Percentiles rank a stretch among this genome's conserved stretches.
phyloP scores from a whole-genome alignment of 192 early-diverging fungal genomes.

The Backusella psychrophila region DNA sequence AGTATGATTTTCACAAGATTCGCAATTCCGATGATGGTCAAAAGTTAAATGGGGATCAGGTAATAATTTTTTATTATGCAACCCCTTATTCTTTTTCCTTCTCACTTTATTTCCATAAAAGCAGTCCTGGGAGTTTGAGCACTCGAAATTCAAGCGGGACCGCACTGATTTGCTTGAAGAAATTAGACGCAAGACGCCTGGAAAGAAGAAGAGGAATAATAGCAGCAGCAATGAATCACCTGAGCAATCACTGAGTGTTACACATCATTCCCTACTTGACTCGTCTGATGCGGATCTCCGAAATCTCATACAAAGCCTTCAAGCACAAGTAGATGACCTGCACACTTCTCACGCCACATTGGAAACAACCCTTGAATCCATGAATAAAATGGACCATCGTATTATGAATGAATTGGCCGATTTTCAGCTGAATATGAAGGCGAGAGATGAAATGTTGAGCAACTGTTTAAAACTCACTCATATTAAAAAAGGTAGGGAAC shows the following conservation, averaged over 20 bases:
- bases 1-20: slow-evolving; percentile 79
- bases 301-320: neutral
- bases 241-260: neutral
- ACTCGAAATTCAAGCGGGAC: slow-evolving; percentile 14
- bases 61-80: slow-evolving; percentile 1
- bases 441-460: neutral
- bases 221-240: neutral
- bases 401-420: neutral
- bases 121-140: slow-evolving; percentile 17
- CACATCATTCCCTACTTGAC: neutral
- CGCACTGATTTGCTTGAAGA: slow-evolving; percentile 15
- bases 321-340: neutral
- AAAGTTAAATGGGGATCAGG: slow-evolving; percentile 54
- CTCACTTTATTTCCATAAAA: neutral
- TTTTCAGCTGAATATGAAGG: neutral
- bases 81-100: neutral
- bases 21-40: slow-evolving; percentile 50
- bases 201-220: slow-evolving; percentile 8
- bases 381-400: neutral
- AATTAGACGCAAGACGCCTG: slow-evolving; percentile 21
- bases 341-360: neutral
- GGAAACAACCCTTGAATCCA: neutral
- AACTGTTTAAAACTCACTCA: neutral
- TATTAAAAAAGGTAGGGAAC: neutral
- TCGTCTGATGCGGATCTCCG: neutral